phyloP scores from a whole-genome alignment of 2,329 filamentous ascomycete genomes.

The Chaetomium globosum region DNA sequence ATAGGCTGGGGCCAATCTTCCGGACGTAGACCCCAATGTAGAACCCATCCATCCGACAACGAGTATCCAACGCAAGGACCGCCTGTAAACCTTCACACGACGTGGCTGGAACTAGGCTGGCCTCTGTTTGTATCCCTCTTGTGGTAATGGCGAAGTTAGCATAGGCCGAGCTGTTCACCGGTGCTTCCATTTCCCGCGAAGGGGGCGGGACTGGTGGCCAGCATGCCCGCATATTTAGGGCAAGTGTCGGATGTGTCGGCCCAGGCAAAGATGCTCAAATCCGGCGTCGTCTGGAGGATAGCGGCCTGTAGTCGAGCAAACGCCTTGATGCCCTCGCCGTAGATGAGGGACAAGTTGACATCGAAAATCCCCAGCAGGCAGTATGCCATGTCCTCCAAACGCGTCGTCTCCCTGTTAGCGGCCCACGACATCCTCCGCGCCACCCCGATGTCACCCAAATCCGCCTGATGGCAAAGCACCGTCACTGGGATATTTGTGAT shows the following conservation, averaged over 20 bases:
- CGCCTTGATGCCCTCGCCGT: slow-evolving; percentile 16
- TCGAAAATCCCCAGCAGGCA: slow-evolving; percentile 18
- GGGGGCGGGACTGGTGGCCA: slow-evolving; percentile 2
- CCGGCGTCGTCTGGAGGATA: background rate
- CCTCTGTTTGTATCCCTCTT: slow-evolving; percentile 9
- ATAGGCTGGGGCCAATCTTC: slow-evolving; percentile 14
- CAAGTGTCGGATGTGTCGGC: background rate
- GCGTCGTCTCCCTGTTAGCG: background rate
- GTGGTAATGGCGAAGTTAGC: slow-evolving; percentile 16
- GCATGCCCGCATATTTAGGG: background rate
- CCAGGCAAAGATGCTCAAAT: slow-evolving; percentile 21
- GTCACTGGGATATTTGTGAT: background rate
- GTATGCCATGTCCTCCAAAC: slow-evolving; percentile 18
- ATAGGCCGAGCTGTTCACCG: slow-evolving; percentile 2
- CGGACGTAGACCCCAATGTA: background rate
- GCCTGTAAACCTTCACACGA: no score
- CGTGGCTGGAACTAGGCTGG: background rate
- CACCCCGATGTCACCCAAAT: background rate
- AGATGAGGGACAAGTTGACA: slow-evolving; percentile 17
- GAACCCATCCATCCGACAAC: background rate
- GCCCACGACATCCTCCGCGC: slow-evolving; percentile 20
- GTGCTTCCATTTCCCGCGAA: slow-evolving; percentile 4
- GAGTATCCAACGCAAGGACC: background rate
- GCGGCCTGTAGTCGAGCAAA: slow-evolving; percentile 6
- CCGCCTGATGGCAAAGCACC: background rate